These are phyloP conservation scores for Triadica sebifera DNA, from an alignment of 345 rosid genomes.

Conservation along the genomic window DNA sequence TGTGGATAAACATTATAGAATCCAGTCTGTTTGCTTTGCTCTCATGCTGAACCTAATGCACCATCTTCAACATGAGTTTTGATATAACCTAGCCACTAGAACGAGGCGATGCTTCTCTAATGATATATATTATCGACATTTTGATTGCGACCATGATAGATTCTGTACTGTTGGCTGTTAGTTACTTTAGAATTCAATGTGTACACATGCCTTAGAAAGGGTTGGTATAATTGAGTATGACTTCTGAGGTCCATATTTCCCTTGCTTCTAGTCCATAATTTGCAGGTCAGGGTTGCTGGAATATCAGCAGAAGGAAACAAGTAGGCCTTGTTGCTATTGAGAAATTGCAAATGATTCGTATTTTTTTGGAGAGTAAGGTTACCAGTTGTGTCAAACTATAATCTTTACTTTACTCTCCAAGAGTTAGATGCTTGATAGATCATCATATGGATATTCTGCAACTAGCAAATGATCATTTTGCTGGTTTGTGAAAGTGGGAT, in stretches of 20 bases:
- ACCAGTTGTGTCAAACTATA: not conserved
- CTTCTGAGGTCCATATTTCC: not conserved
- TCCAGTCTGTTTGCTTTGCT: not conserved
- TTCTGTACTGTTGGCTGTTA: not conserved
- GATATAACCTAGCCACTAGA: no score
- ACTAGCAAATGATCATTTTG: not conserved
- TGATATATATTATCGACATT: not conserved
- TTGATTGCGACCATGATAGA: not conserved
- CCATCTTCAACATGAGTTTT: not conserved
- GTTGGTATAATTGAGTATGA: not conserved
- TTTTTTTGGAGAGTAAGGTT: not conserved
- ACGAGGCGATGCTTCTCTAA: not conserved
- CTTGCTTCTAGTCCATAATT: not conserved
- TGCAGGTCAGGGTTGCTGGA: not conserved
- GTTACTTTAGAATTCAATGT: not conserved
- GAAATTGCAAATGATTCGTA: not conserved
- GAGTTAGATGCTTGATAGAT: not conserved
- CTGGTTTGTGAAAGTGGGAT: not conserved
- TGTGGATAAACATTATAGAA: not conserved
- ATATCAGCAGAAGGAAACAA: not conserved
- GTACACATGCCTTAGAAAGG: not conserved
- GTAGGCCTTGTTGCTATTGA: not conserved
- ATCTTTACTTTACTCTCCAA: not conserved
- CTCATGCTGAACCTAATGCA: not conserved
- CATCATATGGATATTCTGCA: not conserved